Conservation (phyloP, 2,329 filamentous ascomycete genomes). For the Pseudogymnoascus sp. region DNA sequence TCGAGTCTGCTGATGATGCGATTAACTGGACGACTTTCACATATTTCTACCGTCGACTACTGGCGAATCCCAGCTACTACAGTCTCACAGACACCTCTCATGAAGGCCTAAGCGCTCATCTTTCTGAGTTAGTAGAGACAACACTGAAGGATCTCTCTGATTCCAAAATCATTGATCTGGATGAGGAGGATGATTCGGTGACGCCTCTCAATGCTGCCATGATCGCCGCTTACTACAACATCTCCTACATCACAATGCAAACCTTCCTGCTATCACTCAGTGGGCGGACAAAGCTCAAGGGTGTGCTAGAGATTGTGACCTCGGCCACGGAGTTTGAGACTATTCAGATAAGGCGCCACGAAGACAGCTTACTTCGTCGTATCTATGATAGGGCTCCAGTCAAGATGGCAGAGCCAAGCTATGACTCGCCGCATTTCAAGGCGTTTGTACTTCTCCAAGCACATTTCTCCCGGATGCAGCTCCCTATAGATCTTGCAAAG, state of each 20-base stretch:
- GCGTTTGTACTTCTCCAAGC: conserved; percentile 94
- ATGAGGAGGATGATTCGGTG: conserved; percentile 86
- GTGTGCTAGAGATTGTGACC: conserved; percentile 91
- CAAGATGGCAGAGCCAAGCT: conserved; percentile 82
- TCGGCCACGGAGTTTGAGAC: conserved; percentile 94
- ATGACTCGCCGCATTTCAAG: conserved; percentile 96
- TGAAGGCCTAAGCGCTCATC: conserved; percentile 84
- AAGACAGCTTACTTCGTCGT: conserved; percentile 76
- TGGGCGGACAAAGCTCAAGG: conserved; percentile 87
- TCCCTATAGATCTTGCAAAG: conserved; percentile 90
- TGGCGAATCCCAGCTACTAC: conserved; percentile 96
- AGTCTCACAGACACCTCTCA: conserved; percentile 80
- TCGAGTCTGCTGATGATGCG: conserved; percentile 90
- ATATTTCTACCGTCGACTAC: conserved; percentile 90
- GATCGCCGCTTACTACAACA: conserved; percentile 99
- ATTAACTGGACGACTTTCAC: conserved; percentile 99
- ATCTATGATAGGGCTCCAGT: conserved; percentile 94
- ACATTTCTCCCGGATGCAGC: conserved; percentile 94
- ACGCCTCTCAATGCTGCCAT: conserved; percentile 90
- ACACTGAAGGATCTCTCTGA: conserved; percentile 86
- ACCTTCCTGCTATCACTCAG: conserved; percentile 90
- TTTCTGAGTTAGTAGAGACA: conserved; percentile 90
- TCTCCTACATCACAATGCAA: conserved; percentile 98
- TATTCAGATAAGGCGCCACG: conserved; percentile 88
- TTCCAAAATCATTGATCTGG: conserved; percentile 90